A percentile compares a stretch with the other conserved stretches of the same genome.
Conservation (phyloP, 352 stramenopile genomes). For the Phytophthora agathidicida region DNA sequence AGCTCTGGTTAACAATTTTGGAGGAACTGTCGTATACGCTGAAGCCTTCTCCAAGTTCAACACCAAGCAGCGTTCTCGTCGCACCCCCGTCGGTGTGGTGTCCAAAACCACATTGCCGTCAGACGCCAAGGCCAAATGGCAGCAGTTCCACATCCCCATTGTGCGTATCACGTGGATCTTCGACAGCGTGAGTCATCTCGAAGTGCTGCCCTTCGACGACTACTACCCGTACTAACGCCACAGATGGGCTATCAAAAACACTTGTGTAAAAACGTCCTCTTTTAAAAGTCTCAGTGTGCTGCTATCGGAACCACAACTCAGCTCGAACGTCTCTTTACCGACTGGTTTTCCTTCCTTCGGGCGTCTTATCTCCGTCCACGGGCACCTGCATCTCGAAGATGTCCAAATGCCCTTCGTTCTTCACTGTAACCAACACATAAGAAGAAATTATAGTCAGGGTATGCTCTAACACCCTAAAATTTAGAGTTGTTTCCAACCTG, state of each 20-base stretch:
- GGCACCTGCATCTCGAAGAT: constrained; percentile 93
- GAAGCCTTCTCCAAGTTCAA: constrained; percentile 32
- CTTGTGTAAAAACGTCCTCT: no score
- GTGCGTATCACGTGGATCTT: constrained; percentile 89
- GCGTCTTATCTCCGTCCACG: constrained; percentile 57
- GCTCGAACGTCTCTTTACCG: constrained; percentile 18
- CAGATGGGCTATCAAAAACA: no score
- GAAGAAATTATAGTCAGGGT: neutral
- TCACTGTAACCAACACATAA: constrained; percentile 52
- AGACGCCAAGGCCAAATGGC: constrained; percentile 62
- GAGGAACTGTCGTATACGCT: constrained; percentile 49
- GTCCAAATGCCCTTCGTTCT: constrained; percentile 86
- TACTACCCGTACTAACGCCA: constrained; percentile 81
- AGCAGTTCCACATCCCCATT: constrained; percentile 80
- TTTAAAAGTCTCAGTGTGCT: constrained; percentile 1
- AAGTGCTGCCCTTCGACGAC: constrained; percentile 84
- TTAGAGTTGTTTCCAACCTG: constrained; percentile 56
- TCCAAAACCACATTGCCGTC: constrained; percentile 66
- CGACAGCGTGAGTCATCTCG: constrained; percentile 87
- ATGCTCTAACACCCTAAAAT: neutral
- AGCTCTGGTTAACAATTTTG: constrained; percentile 72
- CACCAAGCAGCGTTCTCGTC: constrained; percentile 25
- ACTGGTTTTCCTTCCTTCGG: constrained; percentile 15
- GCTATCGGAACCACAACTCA: neutral
- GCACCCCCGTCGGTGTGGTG: constrained; percentile 72